Percentiles rank a stretch among this genome's conserved stretches.
These are phyloP conservation scores for Lumnitzera racemosa DNA, from an alignment of 345 rosid species.

Conservation along the genomic window DNA sequence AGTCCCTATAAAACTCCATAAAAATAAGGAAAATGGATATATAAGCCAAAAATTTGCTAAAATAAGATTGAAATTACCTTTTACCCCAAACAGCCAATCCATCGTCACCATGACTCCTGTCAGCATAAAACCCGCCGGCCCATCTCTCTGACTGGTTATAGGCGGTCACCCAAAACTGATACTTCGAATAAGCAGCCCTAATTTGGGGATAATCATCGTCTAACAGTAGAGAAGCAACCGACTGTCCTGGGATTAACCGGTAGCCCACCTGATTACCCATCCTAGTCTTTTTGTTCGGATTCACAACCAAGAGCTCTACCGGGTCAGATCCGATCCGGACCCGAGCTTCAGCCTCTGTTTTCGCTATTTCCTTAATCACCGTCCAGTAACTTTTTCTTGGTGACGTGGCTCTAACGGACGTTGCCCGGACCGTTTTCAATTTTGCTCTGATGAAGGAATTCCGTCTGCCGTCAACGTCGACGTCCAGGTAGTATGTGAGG, in stretches of 20 bases:
- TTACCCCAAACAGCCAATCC: conserved; percentile 61
- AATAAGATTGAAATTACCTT: conserved; percentile 17
- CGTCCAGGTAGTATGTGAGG: conserved; percentile 62
- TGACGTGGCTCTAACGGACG: conserved; percentile 11
- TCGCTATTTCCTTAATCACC: conserved; percentile 46
- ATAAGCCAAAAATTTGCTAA: too few relatives aligned
- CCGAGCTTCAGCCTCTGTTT: conserved; percentile 53
- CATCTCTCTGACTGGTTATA: conserved; percentile 54
- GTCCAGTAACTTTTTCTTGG: conserved; percentile 66
- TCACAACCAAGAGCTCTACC: conserved; percentile 48
- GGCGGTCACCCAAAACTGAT: conserved; percentile 63
- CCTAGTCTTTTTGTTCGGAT: conserved; percentile 45
- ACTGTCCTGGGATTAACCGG: conserved; percentile 51
- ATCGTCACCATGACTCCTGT: conserved; percentile 58
- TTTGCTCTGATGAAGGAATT: conserved; percentile 60
- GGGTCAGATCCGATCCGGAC: conserved; percentile 44
- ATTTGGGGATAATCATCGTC: conserved; percentile 65
- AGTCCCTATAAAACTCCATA: neutral
- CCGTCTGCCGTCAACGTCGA: conserved; percentile 52
- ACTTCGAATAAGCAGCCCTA: conserved; percentile 46
- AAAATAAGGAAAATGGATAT: neutral
- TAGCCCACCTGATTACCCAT: conserved; percentile 60
- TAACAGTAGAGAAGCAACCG: conserved; percentile 35
- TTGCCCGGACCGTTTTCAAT: conserved; percentile 28
- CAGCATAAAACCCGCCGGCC: conserved; percentile 53